Percentiles rank a stretch among this genome's conserved stretches.
These are phyloP conservation scores for Tetrapisispora namnaoensis DNA, from an alignment of 805 yeast species.

Conservation along the genomic window DNA sequence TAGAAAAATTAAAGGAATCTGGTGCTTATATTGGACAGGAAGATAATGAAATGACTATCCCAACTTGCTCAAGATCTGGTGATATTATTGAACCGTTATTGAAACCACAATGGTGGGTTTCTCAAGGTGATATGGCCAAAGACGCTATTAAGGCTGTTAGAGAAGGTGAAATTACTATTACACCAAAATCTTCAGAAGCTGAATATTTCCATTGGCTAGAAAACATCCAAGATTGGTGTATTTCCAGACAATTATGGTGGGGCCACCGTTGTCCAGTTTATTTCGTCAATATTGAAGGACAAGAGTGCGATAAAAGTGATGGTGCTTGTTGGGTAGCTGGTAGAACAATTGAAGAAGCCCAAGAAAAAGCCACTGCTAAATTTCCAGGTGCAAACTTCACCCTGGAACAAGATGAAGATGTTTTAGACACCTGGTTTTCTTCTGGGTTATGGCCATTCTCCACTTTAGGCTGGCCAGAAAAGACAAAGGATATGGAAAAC, in stretches of 20 bases:
- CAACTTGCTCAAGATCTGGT: constrained; percentile 91
- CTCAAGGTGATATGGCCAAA: constrained; percentile 79
- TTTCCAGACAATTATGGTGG: constrained; percentile 90
- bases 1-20: constrained; percentile 63
- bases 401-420: constrained; percentile 94
- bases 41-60: constrained; percentile 94
- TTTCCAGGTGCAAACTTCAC: constrained; percentile 64
- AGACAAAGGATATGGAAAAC: constrained; percentile 58
- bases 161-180: constrained; percentile 67
- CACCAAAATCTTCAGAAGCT: constrained; percentile 82
- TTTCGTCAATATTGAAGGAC: constrained; percentile 72
- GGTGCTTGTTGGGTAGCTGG: constrained; percentile 89
- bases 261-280: constrained; percentile 98
- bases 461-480: constrained; percentile 91
- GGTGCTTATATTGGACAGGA: constrained; percentile 75
- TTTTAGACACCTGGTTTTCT: constrained; percentile 97
- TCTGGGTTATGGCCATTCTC: constrained; percentile 97
- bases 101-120: constrained; percentile 99
- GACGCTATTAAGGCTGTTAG: constrained; percentile 80
- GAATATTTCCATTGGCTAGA: constrained; percentile 95
- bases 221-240: constrained; percentile 98
- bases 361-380: constrained; percentile 62
- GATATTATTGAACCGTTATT: constrained; percentile 92
- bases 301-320: constrained; percentile 48
- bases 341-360: constrained; percentile 72